Evolutionary conservation across 805 yeast species (phyloP), one percentile per base, ranked within the genome.

Genomic region (Saturnispora besseyi): DNA sequence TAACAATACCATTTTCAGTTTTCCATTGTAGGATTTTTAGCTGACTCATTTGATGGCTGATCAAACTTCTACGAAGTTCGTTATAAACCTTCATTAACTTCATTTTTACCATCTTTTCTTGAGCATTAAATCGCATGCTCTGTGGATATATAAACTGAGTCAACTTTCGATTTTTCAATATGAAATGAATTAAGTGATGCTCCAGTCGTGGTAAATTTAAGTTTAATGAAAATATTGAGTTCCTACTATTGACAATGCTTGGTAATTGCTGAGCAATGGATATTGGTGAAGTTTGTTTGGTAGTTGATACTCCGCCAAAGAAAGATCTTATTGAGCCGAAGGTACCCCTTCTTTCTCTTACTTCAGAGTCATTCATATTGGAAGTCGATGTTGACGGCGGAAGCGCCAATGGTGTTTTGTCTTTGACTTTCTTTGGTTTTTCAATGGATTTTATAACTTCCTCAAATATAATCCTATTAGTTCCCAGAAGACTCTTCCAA

Each of bases 111-210:
- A 40, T 31, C n/a, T 45, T 26, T 26, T 55, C 48, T 11, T 56
- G 42, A 6, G 55, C 51, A 6, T 59, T 59, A n/a, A 52, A 56
- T 4, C 30, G 28, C 11, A 37, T 48, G 2, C 58, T 60, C 24
- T 57, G 52, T 1, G 69, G 61, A 45, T 57, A 64, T 1, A 68
- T 74, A 57, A 74, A 82, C 58, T 87, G 97, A 15, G 87, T 80
- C 12, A 51, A 40, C 22, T 68, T 68, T 52, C 78, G 82, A 32
- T 87, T 78, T 64, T 87, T 89, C 70, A 79, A 90, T 24, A 89
- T 75, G 61, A 90, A 93, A 67, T 89, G 96, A 53, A 52, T 4
- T 1, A 51, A 15, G 21, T 28, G 34, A 8, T 43, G 37, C 10
- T 43, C 30, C 11, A 22, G 21, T 11, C 28, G 15, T 11, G 37